Conservation (phyloP, 495 filamentous ascomycete genomes). For the Rostrohypoxylon terebratum region DNA sequence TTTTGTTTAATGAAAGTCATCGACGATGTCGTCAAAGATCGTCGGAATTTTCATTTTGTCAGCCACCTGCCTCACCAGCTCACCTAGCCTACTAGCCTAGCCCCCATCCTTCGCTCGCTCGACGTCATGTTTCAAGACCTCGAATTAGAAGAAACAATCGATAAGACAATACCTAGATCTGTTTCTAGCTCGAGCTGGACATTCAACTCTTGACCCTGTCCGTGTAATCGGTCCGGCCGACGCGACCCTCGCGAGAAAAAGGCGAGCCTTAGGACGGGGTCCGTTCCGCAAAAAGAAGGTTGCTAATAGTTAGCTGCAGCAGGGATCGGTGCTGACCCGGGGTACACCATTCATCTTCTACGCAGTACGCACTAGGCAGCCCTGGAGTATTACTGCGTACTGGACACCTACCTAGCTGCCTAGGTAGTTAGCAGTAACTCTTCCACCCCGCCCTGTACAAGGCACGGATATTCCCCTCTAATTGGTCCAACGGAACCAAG, state of each 20-base stretch:
- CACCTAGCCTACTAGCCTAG: background rate
- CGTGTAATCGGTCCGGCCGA: conserved; percentile 42
- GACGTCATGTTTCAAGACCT: conserved; percentile 7
- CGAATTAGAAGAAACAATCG: background rate
- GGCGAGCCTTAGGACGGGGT: conserved; percentile 36
- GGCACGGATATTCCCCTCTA: background rate
- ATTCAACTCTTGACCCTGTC: conserved; percentile 10
- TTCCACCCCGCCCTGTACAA: conserved; percentile 13
- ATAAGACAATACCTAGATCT: conserved; percentile 8
- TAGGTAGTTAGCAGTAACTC: too few relatives aligned
- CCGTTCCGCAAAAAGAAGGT: conserved; percentile 42
- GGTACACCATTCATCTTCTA: too few relatives aligned
- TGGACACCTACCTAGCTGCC: too few relatives aligned
- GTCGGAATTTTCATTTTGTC: background rate
- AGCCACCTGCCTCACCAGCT: background rate
- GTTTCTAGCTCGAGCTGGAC: background rate
- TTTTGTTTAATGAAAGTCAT: conserved; percentile 6
- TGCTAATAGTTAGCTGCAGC: conserved; percentile 20
- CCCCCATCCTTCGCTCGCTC: background rate
- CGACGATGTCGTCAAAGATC: background rate
- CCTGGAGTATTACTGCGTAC: background rate
- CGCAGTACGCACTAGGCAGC: too few relatives aligned
- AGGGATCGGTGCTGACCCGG: conserved; percentile 33
- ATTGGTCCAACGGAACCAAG: conserved; percentile 30
- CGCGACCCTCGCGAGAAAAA: conserved; percentile 32